Evolutionary conservation across 2,329 filamentous ascomycete genomes (phyloP).

Genomic region (Coniella vitis): DNA sequence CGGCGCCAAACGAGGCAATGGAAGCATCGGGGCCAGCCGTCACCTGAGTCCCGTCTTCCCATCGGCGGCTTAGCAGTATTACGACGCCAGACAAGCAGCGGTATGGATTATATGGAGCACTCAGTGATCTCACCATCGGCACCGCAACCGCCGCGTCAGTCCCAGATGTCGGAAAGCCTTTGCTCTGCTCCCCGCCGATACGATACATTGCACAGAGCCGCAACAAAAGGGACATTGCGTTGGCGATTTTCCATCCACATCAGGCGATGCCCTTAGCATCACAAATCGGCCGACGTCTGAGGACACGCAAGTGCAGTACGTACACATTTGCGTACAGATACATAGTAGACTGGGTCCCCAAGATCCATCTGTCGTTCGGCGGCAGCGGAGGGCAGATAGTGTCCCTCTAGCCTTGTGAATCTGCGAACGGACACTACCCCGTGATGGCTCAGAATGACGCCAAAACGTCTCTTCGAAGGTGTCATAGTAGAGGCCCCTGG

Average conservation of each 20-base stretch:
- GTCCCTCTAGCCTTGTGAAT: not conserved
- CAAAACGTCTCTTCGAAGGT: no score
- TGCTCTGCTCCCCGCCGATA: not conserved
- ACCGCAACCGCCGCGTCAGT: constrained; percentile 13
- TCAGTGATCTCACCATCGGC: not conserved
- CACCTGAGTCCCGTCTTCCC: not conserved
- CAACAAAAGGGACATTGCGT: not conserved
- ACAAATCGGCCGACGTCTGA: no score
- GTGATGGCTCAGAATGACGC: not conserved
- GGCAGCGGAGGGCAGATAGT: no score
- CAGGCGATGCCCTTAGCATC: no score
- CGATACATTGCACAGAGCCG: no score
- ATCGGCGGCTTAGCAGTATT: not conserved
- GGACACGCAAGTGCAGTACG: no score
- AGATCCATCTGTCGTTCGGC: no score
- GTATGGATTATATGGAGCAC: not conserved
- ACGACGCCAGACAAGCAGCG: not conserved
- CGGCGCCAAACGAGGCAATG: not conserved
- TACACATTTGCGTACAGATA: no score
- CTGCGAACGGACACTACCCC: constrained; percentile 6
- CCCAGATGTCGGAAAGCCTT: constrained; percentile 1
- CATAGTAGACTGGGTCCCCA: no score
- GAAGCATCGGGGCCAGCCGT: not conserved
- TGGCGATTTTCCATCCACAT: no score
- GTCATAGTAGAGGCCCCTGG: no score